phyloP scores from a whole-genome alignment of 257 asterid species.

The Solanum neorickii region DNA sequence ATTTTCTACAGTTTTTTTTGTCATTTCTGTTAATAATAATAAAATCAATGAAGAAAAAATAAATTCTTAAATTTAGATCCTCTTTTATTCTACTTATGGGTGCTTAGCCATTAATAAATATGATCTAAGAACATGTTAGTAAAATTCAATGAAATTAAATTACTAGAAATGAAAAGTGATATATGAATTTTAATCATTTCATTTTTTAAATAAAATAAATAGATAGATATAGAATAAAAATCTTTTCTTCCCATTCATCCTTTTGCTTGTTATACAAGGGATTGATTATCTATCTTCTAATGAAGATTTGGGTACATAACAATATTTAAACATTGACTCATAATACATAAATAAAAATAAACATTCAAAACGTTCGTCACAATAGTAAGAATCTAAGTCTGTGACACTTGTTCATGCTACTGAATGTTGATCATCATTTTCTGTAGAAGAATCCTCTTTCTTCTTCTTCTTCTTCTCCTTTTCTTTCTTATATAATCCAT shows the following conservation, averaged over 20 bases:
- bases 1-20: neutral
- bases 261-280: neutral
- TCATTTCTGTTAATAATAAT: neutral
- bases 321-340: neutral
- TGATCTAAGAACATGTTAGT: neutral
- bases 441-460: neutral
- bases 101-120: neutral
- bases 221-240: no score
- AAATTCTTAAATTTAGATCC: neutral
- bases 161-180: no score
- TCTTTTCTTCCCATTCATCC: neutral
- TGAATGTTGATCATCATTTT: neutral
- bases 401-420: constrained; percentile 1
- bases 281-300: neutral
- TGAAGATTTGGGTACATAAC: neutral
- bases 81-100: neutral
- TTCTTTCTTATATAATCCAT: constrained; percentile 26
- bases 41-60: neutral
- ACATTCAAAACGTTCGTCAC: no score
- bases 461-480: neutral
- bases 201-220: no score
- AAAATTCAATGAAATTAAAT: no score
- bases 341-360: neutral
- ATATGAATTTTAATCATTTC: no score
- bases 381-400: no score